Base-by-base conservation (phyloP, 495 filamentous ascomycete genomes). In the Aspergillus campestris region DNA sequence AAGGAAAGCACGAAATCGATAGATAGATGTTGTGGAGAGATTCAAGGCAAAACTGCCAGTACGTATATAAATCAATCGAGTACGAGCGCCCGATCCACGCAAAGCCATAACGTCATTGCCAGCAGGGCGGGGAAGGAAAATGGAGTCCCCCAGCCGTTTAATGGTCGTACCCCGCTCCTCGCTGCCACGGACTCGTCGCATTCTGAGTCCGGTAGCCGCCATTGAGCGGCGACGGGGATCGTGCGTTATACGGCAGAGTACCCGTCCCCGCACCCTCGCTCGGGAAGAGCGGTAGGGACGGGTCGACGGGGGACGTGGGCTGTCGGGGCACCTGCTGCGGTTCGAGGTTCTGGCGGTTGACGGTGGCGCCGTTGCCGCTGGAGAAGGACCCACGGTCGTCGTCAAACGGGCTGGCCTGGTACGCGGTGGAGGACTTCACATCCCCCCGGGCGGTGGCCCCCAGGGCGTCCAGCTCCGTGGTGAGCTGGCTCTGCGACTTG, bases 401-500 rank as follows among this genome's bases (percentile, higher is more conserved):
- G 35, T 89, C 88, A 24, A 92, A 74, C 37, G 87, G 81, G 46
- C 73, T 74, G 49, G 77, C 74, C 52, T 81, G 83, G 44, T 81
- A 81, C 1, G 69, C 71, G 54, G 85, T 86, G 13, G 18, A 24
- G 18, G 66, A 67, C 66, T 89, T 91, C 51, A 71, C 62, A 48
- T 91, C 87, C 44, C 89, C 90, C 47, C 92, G 84, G 28, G 92
- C 92, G 8, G 92, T 96, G 38, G 83, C 89, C 49, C 86, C 94
- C 29, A 98, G 73, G 7, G 92, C 92, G 66, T 97, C 91, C 46
- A 98, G 73, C 60, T 98, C 92, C 3, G 85, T 92, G 15, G 77
- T 86, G 45, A 97, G 73, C 54, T 89, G 80, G n/a, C 86, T 84
- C 53, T 94, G 84, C 5, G 91, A 96, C 73, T 98, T 98, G 82